Evolutionary conservation across 2,329 filamentous ascomycete genomes (phyloP), one percentile per base, ranked within the genome.

Genomic region (Myriosclerotinia duriaeana): DNA sequence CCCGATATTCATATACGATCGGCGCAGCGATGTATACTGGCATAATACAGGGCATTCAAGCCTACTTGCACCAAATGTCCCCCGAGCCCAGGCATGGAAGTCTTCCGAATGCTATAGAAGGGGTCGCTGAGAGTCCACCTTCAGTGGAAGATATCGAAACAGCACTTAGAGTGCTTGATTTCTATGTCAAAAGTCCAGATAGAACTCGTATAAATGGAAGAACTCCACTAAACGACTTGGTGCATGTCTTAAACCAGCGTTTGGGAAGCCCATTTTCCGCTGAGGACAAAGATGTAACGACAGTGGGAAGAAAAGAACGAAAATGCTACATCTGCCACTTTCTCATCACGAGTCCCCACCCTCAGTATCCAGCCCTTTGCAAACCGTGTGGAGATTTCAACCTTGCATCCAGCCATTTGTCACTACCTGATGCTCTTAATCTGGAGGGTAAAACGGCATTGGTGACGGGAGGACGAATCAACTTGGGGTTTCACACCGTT

Each of bases 311-410:
- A 2, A 46, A 48, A 6, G 20, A 22, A 36, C 22, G 5, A n/a
- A 36, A 44, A 36, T 64, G 61, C 11, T 64, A 64, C 30, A n/a
- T 64, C 9, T 64, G 61, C 26, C 38, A 55, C 5, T 55, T 44
- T 26, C 38, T 64, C 1, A 42, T 64, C 3, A 34, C 66, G 1
- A 54, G 9, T 36, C 54, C 50, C 22, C 69, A 70, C 40, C 61
- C 61, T 46, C 68, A 69, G 38, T 70, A 69, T 26, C 62, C 52
- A 3, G 66, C 68, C 20, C 61, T 69, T 5, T 70, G 69, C n/a
- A 68, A 67, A n/a, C 53, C 54, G 20, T 70, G 69, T 22, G 69
- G 69, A 48, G 53, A 63, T 44, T 70, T 69, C 60, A 70, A 70
- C 46, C 64, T 70, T 22, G 66, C 69, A n/a, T 69, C 68, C 50